Evolutionary conservation across 108 stramenopile species (phyloP).

Genomic region (Craspedostauros australis): DNA sequence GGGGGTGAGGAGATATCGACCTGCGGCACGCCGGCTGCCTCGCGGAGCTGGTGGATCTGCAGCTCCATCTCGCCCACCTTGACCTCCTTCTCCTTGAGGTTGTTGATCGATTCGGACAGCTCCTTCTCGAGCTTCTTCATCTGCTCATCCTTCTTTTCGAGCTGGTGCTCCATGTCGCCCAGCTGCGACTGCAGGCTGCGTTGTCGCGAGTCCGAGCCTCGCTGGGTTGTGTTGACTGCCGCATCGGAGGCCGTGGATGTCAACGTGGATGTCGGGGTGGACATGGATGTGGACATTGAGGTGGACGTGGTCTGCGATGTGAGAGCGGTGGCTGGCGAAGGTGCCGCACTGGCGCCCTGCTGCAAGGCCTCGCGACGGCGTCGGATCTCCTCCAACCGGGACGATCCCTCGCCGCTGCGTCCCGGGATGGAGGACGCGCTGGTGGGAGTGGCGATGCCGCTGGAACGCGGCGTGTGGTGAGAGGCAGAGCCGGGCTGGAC

Average conservation of each 20-base stretch:
- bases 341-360: constrained; percentile 1
- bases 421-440: background rate
- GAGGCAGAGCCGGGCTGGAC: background rate
- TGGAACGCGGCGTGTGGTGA: background rate
- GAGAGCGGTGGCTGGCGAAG: constrained; percentile 5
- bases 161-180: constrained; percentile 9
- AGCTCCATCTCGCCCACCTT: constrained; percentile 1
- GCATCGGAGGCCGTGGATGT: constrained; percentile 1
- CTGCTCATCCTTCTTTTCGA: constrained; percentile 2
- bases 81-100: constrained; percentile 4
- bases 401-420: background rate
- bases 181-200: constrained; percentile 11
- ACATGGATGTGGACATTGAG: background rate
- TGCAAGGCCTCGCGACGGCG: constrained; percentile 25
- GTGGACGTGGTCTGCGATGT: background rate
- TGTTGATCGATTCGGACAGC: background rate
- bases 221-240: background rate
- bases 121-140: constrained; percentile 14
- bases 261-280: background rate
- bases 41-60: background rate
- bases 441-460: constrained; percentile 1
- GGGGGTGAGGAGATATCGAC: background rate
- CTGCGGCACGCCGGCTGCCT: background rate
- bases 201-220: background rate
- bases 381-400: constrained; percentile 37